A percentile compares a stretch with the other conserved stretches of the same genome.
Evolutionary conservation across 345 rosid genomes (phyloP).

Genomic region (Balakata baccata): DNA sequence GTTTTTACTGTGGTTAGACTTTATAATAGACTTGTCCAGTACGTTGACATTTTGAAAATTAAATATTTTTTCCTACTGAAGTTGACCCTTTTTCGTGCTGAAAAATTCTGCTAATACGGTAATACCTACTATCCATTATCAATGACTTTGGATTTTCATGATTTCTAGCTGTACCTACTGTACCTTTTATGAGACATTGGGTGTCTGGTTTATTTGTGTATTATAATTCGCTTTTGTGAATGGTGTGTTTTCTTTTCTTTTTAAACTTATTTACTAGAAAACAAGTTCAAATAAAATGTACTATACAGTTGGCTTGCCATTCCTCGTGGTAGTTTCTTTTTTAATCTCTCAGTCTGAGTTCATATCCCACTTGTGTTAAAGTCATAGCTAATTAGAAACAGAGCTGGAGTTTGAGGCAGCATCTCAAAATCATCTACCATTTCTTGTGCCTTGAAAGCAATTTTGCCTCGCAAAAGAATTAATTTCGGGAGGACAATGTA

Average conservation of each 20-base stretch:
- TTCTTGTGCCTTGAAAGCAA: not conserved
- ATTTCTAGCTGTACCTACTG: not conserved
- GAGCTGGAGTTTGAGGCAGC: too few species aligned
- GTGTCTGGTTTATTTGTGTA: not conserved
- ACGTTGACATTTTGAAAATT: not conserved
- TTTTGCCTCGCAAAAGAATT: not conserved
- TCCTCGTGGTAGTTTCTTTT: not conserved
- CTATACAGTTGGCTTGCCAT: not conserved
- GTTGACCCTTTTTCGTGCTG: not conserved
- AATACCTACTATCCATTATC: not conserved
- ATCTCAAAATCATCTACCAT: not conserved
- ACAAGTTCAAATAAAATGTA: not conserved
- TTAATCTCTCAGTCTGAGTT: not conserved
- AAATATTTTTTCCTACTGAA: not conserved
- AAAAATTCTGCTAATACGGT: not conserved
- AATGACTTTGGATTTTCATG: not conserved
- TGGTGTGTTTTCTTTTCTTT: not conserved
- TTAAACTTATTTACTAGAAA: not conserved
- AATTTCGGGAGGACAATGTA: not conserved
- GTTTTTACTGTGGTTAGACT: not conserved
- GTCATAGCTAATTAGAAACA: too few species aligned
- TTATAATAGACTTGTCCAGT: slow-evolving; percentile 1
- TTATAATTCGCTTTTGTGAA: not conserved
- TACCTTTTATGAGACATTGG: not conserved
- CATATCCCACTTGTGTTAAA: too few species aligned